phyloP scores from a whole-genome alignment of 257 asterid genomes.

The Jaltomata sinuosa region DNA sequence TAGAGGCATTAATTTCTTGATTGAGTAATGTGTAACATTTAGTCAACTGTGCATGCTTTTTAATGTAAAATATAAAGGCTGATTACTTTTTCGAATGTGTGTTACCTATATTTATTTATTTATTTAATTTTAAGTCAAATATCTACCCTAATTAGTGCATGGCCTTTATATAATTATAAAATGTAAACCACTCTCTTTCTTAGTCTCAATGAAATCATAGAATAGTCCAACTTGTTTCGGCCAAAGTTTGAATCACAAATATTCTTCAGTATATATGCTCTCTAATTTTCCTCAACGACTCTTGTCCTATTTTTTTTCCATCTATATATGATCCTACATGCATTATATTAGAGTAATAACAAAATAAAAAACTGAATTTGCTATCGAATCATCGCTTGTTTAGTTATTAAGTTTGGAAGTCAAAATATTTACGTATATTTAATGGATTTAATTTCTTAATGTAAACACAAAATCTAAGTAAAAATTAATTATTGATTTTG shows the following conservation, averaged over 20 bases:
- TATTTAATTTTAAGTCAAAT: background rate
- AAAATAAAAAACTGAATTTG: background rate
- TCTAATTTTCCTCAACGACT: too few relatives aligned
- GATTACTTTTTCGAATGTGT: background rate
- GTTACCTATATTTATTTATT: background rate
- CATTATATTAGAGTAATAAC: background rate
- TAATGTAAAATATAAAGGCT: background rate
- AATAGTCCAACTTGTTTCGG: background rate
- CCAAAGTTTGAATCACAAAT: background rate
- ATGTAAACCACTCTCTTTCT: background rate
- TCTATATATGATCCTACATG: background rate
- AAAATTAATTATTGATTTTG: too few relatives aligned
- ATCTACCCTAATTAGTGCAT: background rate
- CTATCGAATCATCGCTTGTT: too few relatives aligned
- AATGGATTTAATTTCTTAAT: too few relatives aligned
- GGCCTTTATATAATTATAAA: background rate
- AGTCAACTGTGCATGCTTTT: background rate
- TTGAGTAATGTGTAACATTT: background rate
- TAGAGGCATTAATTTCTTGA: background rate
- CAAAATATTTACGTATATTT: too few relatives aligned
- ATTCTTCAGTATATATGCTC: too few relatives aligned
- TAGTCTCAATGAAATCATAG: background rate
- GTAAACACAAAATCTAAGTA: too few relatives aligned
- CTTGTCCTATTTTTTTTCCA: too few relatives aligned
- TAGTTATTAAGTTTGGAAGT: too few relatives aligned